phyloP scores from a whole-genome alignment of 495 filamentous ascomycete species.

The Trichodelitschia bisporula region DNA sequence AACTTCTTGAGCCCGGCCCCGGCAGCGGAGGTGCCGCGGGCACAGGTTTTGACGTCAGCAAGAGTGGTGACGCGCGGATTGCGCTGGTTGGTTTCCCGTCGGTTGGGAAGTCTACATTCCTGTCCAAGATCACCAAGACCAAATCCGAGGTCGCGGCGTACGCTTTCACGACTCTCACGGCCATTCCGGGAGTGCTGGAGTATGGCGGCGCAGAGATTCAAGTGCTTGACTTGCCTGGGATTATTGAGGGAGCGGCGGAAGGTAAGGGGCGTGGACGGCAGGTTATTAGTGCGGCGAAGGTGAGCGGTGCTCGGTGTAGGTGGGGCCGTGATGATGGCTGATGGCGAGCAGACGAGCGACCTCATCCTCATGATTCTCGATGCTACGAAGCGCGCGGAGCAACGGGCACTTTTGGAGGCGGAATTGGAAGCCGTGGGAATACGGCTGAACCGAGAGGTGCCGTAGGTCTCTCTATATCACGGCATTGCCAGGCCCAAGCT shows the following conservation, averaged over 20 bases:
- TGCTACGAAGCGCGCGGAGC: conserved; percentile 90
- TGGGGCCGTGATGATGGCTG: conserved; percentile 3
- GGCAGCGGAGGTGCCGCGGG: conserved; percentile 49
- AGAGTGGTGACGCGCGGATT: conserved; percentile 91
- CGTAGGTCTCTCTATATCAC: conserved; percentile 26
- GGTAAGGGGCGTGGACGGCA: conserved; percentile 91
- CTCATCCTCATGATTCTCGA: conserved; percentile 93
- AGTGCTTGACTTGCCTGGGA: conserved; percentile 92
- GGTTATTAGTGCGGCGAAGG: conserved; percentile 93
- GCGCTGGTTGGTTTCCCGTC: conserved; percentile 95
- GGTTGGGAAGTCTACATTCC: conserved; percentile 94
- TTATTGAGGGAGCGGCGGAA: conserved; percentile 92
- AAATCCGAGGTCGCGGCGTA: conserved; percentile 93
- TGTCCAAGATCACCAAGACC: conserved; percentile 98
- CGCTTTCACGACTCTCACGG: conserved; percentile 92
- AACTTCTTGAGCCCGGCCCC: conserved; percentile 75
- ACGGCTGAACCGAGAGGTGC: conserved; percentile 72
- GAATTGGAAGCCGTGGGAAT: conserved; percentile 96
- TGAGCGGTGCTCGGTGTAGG: conserved; percentile 5
- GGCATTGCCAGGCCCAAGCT: background rate
- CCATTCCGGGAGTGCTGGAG: conserved; percentile 92
- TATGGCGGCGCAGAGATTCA: conserved; percentile 98
- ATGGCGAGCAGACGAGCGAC: conserved; percentile 52
- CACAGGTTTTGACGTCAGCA: conserved; percentile 86
- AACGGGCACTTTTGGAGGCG: conserved; percentile 67